phyloP scores from a whole-genome alignment of 306 rosid genomes.

The Pyrus bretschneideri region DNA sequence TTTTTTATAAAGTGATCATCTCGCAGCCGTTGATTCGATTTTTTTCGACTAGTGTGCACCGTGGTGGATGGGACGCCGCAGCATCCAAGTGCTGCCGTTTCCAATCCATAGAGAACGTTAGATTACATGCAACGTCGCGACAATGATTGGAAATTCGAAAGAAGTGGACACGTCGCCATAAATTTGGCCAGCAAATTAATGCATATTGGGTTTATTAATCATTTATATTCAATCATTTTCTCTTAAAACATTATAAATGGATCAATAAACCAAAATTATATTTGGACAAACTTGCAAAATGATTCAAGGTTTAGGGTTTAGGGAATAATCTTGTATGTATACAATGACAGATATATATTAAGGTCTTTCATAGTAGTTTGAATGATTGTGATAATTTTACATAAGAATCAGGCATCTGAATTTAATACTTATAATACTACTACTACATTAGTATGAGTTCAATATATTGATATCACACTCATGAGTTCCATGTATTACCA shows the following conservation, averaged over 20 bases:
- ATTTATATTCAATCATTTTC: conserved; percentile 26
- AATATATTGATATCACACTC: too few species aligned
- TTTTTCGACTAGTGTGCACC: not conserved
- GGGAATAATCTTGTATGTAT: too few species aligned
- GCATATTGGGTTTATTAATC: not conserved
- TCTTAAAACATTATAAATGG: not conserved
- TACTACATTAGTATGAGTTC: too few species aligned
- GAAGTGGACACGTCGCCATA: conserved; percentile 22
- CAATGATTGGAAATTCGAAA: conserved; percentile 32
- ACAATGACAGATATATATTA: too few species aligned
- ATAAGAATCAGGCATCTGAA: too few species aligned
- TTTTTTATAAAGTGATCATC: not conserved
- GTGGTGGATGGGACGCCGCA: not conserved
- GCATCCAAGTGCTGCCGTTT: not conserved
- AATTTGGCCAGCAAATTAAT: not conserved
- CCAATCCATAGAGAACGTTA: not conserved
- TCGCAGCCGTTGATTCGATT: not conserved
- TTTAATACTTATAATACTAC: too few species aligned
- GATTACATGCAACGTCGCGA: conserved; percentile 7
- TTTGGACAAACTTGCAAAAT: too few species aligned
- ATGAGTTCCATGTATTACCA: too few species aligned
- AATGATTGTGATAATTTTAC: too few species aligned
- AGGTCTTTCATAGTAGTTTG: too few species aligned
- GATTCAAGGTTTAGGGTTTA: too few species aligned
- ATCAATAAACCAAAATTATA: too few species aligned